Evolutionary conservation across 352 stramenopile genomes (phyloP).

Genomic region (Phytophthora ohioensis): DNA sequence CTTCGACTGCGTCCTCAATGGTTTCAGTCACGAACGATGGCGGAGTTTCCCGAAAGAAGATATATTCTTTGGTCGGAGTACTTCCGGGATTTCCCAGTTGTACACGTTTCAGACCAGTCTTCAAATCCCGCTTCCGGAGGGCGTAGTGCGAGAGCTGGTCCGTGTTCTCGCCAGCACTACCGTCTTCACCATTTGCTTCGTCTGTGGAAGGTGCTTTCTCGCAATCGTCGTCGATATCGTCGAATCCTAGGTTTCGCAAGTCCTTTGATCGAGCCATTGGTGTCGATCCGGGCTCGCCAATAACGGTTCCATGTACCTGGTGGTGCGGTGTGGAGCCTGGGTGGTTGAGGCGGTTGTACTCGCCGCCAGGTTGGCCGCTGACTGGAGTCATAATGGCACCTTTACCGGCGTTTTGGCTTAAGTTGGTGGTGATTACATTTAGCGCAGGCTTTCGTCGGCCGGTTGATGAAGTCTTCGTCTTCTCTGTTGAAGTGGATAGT

Average conservation of each 20-base stretch:
- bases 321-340: constrained; percentile 69
- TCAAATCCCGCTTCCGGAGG: constrained; percentile 52
- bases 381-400: constrained; percentile 13
- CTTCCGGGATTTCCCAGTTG: constrained; percentile 58
- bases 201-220: constrained; percentile 3
- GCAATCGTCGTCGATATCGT: constrained; percentile 52
- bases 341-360: constrained; percentile 69
- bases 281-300: constrained; percentile 72
- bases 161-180: not conserved
- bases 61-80: constrained; percentile 84
- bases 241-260: constrained; percentile 57
- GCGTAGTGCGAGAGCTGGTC: constrained; percentile 62
- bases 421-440: constrained; percentile 54
- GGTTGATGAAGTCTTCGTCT: constrained; percentile 14
- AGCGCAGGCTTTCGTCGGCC: constrained; percentile 41
- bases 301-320: constrained; percentile 26
- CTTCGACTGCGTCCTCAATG: constrained; percentile 64
- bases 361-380: constrained; percentile 19
- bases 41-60: constrained; percentile 87
- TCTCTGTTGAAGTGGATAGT: constrained; percentile 20
- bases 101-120: constrained; percentile 64
- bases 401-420: constrained; percentile 15
- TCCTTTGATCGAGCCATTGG: constrained; percentile 60
- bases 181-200: not conserved
- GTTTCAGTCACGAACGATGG: constrained; percentile 83